A percentile compares a stretch with the other conserved stretches of the same genome.
Conservation (phyloP, 257 asterid genomes). For the Marsdenia floribunda region DNA sequence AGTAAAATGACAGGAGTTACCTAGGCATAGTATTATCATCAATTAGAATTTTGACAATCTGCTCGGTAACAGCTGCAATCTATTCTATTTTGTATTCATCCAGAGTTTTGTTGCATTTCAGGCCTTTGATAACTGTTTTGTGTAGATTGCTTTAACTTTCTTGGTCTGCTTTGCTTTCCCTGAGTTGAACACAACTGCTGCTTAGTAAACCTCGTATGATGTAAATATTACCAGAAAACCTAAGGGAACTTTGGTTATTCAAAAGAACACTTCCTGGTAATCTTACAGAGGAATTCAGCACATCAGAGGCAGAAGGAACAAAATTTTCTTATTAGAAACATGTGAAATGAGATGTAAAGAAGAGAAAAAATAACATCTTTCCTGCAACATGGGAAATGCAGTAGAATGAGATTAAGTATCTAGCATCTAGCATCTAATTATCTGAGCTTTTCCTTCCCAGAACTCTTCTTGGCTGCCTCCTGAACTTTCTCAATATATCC, state of each 20-base stretch:
- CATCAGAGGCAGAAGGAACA: background rate
- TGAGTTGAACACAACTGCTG: background rate
- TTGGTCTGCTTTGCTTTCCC: background rate
- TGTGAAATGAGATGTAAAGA: background rate
- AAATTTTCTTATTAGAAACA: background rate
- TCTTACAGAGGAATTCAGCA: background rate
- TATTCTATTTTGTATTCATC: background rate
- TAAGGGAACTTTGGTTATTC: too few species aligned
- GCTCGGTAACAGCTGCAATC: background rate
- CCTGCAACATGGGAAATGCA: background rate
- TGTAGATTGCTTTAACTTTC: background rate
- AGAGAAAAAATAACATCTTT: background rate
- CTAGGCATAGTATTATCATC: too few species aligned
- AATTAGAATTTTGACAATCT: too few species aligned
- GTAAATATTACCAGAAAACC: too few species aligned
- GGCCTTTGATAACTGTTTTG: background rate
- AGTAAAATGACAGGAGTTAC: too few species aligned
- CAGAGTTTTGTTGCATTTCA: background rate
- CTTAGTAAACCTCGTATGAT: too few species aligned
- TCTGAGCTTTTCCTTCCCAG: constrained; percentile 66
- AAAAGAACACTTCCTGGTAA: background rate
- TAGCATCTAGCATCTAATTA: constrained; percentile 16
- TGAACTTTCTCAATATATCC: constrained; percentile 78
- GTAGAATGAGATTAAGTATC: background rate
- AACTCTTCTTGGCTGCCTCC: constrained; percentile 73